Conservation (phyloP, 352 stramenopile species). For the Phytophthora sp. region DNA sequence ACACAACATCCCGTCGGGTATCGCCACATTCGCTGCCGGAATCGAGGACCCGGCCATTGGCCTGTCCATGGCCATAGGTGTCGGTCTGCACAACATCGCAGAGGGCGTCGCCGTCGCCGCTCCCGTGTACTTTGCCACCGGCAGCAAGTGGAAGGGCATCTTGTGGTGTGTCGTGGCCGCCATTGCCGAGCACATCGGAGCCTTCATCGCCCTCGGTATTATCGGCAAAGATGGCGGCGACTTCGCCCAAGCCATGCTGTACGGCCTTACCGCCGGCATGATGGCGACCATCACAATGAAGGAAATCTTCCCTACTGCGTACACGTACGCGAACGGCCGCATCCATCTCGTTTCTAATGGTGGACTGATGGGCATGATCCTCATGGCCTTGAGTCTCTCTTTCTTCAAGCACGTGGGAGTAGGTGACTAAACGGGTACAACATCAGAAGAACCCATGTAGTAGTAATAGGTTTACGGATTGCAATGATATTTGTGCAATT, state of each 20-base stretch:
- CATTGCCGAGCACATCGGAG: conserved; percentile 92
- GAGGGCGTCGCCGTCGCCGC: conserved; percentile 96
- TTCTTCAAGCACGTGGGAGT: too few species aligned
- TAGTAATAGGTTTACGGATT: too few species aligned
- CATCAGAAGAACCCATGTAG: too few species aligned
- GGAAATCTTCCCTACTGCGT: conserved; percentile 91
- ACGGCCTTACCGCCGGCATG: conserved; percentile 93
- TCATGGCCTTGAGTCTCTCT: too few species aligned
- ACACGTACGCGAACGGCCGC: conserved; percentile 86
- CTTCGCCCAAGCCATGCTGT: conserved; percentile 84
- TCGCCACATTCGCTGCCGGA: conserved; percentile 94
- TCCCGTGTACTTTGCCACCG: conserved; percentile 97
- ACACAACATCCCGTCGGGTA: conserved; percentile 97
- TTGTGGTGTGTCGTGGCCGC: conserved; percentile 89
- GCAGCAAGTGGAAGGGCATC: conserved; percentile 94
- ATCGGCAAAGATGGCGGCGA: conserved; percentile 51
- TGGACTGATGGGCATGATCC: too few species aligned
- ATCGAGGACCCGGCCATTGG: conserved; percentile 90
- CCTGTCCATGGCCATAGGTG: conserved; percentile 91
- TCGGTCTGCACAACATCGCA: conserved; percentile 97
- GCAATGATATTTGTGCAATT: too few species aligned
- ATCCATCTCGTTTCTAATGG: conserved; percentile 84
- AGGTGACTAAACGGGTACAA: too few species aligned
- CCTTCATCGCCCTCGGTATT: conserved; percentile 81
- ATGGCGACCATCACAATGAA: conserved; percentile 94